Evolutionary conservation across 2,329 filamentous ascomycete genomes (phyloP).

Genomic region (Elsinoe ampelina): DNA sequence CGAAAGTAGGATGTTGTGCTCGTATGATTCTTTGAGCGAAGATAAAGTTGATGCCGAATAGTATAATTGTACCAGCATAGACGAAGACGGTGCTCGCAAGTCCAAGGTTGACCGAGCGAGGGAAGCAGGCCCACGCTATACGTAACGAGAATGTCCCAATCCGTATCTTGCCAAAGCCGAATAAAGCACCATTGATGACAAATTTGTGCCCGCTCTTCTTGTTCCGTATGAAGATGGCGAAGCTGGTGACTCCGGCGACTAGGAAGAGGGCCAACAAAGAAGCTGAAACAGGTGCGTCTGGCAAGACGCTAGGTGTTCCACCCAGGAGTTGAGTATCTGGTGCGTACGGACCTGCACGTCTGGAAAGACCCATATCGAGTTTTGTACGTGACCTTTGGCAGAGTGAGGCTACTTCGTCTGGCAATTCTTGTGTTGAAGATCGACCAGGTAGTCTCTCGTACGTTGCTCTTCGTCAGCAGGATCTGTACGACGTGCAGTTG

Average conservation of each 20-base stretch:
- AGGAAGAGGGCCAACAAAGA: conserved; percentile 55
- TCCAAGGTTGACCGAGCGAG: conserved; percentile 37
- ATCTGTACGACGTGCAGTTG: neutral
- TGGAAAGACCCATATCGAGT: neutral
- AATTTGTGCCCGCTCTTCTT: conserved; percentile 47
- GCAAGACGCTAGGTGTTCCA: conserved; percentile 44
- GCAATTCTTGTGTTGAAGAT: neutral
- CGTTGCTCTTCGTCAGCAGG: neutral
- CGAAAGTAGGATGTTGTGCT: conserved; percentile 59
- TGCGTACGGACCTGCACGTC: conserved; percentile 13
- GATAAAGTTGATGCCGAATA: conserved; percentile 71
- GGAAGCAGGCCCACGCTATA: conserved; percentile 45
- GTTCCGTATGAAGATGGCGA: conserved; percentile 50
- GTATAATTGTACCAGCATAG: conserved; percentile 61
- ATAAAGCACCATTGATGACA: conserved; percentile 47
- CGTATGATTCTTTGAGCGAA: conserved; percentile 68
- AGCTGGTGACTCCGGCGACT: conserved; percentile 45
- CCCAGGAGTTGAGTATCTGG: conserved; percentile 42
- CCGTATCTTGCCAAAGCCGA: conserved; percentile 44
- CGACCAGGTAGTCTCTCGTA: neutral
- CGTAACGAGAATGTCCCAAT: conserved; percentile 40
- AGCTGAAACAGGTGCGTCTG: conserved; percentile 57
- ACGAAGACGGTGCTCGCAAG: conserved; percentile 60
- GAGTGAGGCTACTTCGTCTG: neutral
- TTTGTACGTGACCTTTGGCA: neutral